Base-by-base conservation (phyloP, 139 green algal genomes). In the Chlorella sp. region DNA sequence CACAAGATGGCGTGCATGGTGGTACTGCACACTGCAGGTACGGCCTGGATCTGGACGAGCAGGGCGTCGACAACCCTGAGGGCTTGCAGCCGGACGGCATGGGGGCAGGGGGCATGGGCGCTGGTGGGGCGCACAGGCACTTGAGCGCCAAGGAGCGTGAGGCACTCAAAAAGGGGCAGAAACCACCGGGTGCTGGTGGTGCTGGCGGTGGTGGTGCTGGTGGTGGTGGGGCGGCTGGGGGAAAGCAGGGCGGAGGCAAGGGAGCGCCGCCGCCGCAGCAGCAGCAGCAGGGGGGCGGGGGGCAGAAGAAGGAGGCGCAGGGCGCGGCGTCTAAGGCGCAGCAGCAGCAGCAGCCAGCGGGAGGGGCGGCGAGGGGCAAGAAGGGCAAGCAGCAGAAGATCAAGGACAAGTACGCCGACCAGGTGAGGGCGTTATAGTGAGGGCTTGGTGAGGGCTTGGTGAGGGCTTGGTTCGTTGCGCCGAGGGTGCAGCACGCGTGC, bases 341-440 rank as follows among this genome's bases (percentile, higher is more conserved):
- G 70, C 78, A 62, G 32, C 76, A 32, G 79, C 62, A 33, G 72
- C 71, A 29, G 67, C 67, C 68, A 30, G 74, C 74, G 35, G 17
- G 35, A 10, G 34, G 49, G 32, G 50, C 71, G 2, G 55, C 50
- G 22, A 85, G 92, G 1, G 92, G 91, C 69, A 93, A 95, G 83
- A 97, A 96, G 72, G 73, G 64, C 32, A 96, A 95, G 75, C 88
- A 89, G 72, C 73, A 71, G 3, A 82, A 80, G 60, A 55, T 68
- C 3, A 85, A 89, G 79, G 84, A 86, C 31, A 94, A 92, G 74
- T 98, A 98, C 67, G 90, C 77, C 0, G 91, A 96, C 49, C 94
- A 84, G 78, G 78, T 83, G 42, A 0, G 76, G 29, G 5, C n/a
- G n/a, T n/a, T n/a, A n/a, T n/a, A n/a, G n/a, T n/a, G n/a, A n/a